Evolutionary conservation across 306 rosid genomes (phyloP), one percentile per base, ranked within the genome.

Genomic region (Trifolium dubium): DNA sequence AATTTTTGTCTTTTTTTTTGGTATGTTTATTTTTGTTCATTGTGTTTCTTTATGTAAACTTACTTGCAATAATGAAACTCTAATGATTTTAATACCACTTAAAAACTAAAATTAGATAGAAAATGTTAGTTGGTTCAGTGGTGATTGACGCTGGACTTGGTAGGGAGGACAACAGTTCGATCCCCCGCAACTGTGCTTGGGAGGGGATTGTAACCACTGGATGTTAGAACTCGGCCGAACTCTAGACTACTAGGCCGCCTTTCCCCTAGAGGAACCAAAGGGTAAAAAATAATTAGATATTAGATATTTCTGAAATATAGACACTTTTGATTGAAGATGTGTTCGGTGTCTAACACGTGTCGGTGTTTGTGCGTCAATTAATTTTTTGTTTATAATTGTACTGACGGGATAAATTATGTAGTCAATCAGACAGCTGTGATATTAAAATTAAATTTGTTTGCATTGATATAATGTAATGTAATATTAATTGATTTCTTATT

Each of bases 331-430:
- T 40, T 40, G 11, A 40, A 40, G 2, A 0, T 11, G 2, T 40
- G 44, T 39, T 40, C 12, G 10, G 44, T 40, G 10, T 2, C 4
- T 2, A 12, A 40, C 10, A 40, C 2, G 50, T 12, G 50, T 12
- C 0, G 2, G 15, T 44, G 5, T 12, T 4, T 44, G 2, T 50
- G 30, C 6, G 9, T 53, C 31, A 64, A 41, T 32, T 73, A 14
- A 39, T 41, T 58, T 44, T 19, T 50, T 55, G n/a, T 55, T 75
- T 71, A 50, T 59, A 15, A 59, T 58, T 61, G 66, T 18, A 19
- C 37, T 55, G 49, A 37, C 13, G 59, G 67, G 43, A 62, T 65
- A 14, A 64, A 37, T 47, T 47, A 12, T 37, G 2, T 34, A 4
- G 51, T 59, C 34, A 56, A 43, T 75, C 17, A 37, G 72, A 29